Evolutionary conservation across 768 basidiomycete species (phyloP).

Genomic region (Auriscalpium vulgare): DNA sequence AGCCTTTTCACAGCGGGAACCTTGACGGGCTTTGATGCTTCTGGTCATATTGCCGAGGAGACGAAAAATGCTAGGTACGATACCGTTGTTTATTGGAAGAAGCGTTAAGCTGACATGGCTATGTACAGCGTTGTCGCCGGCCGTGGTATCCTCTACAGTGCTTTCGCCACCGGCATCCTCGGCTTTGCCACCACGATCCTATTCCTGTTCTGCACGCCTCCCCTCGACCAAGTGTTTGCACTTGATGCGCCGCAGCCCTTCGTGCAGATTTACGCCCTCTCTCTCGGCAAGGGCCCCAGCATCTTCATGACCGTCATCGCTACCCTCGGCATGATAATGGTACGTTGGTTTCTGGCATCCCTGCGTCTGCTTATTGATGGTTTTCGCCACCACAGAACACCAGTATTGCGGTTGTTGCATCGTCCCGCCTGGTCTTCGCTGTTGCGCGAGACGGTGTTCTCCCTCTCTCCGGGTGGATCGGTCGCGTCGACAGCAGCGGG

Average conservation of each 20-base stretch:
- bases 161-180: conserved; percentile 69
- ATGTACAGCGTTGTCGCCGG: conserved; percentile 59
- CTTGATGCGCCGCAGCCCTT: conserved; percentile 86
- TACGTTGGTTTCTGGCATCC: conserved; percentile 25
- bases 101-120: neutral
- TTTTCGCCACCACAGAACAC: conserved; percentile 50
- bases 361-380: neutral
- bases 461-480: conserved; percentile 78
- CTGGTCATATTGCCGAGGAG: conserved; percentile 26
- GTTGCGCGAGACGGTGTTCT: conserved; percentile 93
- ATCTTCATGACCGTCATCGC: conserved; percentile 87
- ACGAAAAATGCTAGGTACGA: conserved; percentile 24
- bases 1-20: conserved; percentile 85
- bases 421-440: conserved; percentile 83
- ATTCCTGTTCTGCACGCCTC: conserved; percentile 80
- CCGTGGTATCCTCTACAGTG: conserved; percentile 73
- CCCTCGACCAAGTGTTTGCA: conserved; percentile 65
- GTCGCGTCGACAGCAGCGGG: conserved; percentile 56
- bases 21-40: conserved; percentile 76
- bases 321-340: conserved; percentile 76
- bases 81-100: neutral
- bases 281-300: conserved; percentile 71
- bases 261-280: conserved; percentile 78
- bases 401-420: conserved; percentile 81
- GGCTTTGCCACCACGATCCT: conserved; percentile 74